Evolutionary conservation across 192 early-diverging fungal genomes (phyloP).

Genomic region (Polychytrium aggregatum): DNA sequence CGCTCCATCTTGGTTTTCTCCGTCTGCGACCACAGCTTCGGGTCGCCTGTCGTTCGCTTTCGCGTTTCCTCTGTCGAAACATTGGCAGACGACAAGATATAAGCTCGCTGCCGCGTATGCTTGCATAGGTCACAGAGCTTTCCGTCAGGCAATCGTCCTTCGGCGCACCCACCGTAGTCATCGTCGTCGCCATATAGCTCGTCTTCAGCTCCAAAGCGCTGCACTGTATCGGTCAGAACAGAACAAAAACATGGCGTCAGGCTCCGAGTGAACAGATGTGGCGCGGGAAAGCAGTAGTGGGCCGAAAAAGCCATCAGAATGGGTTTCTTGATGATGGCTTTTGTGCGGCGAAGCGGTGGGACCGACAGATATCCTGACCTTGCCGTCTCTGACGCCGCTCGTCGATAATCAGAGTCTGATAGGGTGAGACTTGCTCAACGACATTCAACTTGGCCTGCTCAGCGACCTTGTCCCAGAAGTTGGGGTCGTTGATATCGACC

Average conservation of each 20-base stretch:
- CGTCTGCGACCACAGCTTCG: conserved; percentile 37
- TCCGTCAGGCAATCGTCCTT: no score
- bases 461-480: conserved; percentile 87
- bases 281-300: no score
- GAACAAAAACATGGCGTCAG: no score
- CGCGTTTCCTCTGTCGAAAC: neutral
- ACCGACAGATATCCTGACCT: no score
- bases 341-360: no score
- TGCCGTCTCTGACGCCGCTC: conserved; percentile 57
- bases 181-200: conserved; percentile 12
- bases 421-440: conserved; percentile 34
- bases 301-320: no score
- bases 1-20: conserved; percentile 41
- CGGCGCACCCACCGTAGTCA: neutral
- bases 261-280: no score
- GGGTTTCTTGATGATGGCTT: neutral
- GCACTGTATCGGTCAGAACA: conserved; percentile 8
- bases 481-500: conserved; percentile 71
- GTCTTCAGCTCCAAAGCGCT: conserved; percentile 47
- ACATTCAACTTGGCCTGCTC: conserved; percentile 61
- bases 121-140: no score
- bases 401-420: conserved; percentile 53
- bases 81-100: neutral
- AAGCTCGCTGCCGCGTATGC: no score
- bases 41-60: conserved; percentile 1